Conservation (phyloP, 495 filamentous ascomycete species). For the Penicillium subrubescens region DNA sequence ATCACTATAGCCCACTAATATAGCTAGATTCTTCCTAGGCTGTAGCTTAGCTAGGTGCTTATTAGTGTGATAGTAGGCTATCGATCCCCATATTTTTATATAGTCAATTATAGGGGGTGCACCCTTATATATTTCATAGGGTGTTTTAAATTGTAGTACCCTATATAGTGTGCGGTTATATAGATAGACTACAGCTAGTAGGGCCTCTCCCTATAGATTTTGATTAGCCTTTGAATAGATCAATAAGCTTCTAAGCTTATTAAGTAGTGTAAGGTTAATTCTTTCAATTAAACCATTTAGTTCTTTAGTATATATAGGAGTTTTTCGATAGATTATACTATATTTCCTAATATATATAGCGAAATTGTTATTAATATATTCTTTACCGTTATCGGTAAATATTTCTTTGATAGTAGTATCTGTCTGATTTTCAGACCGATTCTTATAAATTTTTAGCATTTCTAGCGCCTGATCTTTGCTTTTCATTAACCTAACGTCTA, state of each 20-base stretch:
- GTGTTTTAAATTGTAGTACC: not conserved
- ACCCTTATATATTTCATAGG: not conserved
- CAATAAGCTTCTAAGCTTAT: not conserved
- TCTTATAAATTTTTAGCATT: too few relatives aligned
- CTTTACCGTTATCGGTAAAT: too few relatives aligned
- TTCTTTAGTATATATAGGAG: not conserved
- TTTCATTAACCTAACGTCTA: too few relatives aligned
- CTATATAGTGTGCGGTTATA: not conserved
- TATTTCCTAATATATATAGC: too few relatives aligned
- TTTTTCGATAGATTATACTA: too few relatives aligned
- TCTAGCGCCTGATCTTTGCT: too few relatives aligned
- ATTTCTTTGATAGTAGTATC: too few relatives aligned
- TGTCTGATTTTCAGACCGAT: too few relatives aligned
- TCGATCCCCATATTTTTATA: not conserved
- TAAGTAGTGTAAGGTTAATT: not conserved
- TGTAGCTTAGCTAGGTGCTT: not conserved
- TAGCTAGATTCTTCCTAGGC: not conserved
- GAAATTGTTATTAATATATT: too few relatives aligned
- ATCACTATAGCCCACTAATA: not conserved
- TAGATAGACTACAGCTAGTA: not conserved
- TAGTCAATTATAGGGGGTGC: not conserved
- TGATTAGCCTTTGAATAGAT: not conserved
- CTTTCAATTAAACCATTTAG: not conserved
- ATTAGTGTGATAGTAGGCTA: not conserved
- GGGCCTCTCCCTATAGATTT: not conserved